Base-by-base conservation (phyloP, 768 basidiomycete genomes). In the Panaeolus papilionaceus region DNA sequence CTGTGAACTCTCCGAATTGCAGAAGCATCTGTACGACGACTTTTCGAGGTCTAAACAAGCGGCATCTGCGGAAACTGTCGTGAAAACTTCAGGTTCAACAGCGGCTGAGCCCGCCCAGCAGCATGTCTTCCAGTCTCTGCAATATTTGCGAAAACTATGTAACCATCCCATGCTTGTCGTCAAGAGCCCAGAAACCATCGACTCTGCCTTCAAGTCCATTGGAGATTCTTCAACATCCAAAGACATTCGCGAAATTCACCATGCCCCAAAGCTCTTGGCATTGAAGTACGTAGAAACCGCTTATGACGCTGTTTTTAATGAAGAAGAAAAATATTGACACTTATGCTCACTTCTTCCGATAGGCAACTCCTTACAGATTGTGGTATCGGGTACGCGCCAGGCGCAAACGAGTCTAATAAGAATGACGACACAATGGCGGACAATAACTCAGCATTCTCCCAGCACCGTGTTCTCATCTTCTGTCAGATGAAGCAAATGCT, bases 401-500 rank as follows among this genome's bases (percentile, higher is more conserved):
- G 76, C 39, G 72, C 78, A 12, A 77, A 81, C 1, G 93, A 94
- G 58, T 75, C 84, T 10, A 83, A 85, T 23, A 92, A 94, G 77
- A 88, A 87, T 68, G 92, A 94, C 16, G 86, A 85, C 39, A 90
- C 93, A 68, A 82, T 88, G 54, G 78, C 86, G 12, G 85, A 85
- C n/a, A 75, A 80, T 28, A 83, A 81, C 47, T 87, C 84, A 1
- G 75, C 87, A 28, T 92, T 96, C 75, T 93, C 97, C 23, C 96
- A 97, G 72, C 98, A 99, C 76, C 94, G 98, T n/a, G 96, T 97
- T 65, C 88, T 99, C 70, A 97, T 99, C 73, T 99, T 99, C 82
- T 99, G 97, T 74, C 98, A 99, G 81, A 94, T 98, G 89, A 98
- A 98, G 78, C 93, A 95, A 77, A 99, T 99, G 98, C 86, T 99